phyloP scores from a whole-genome alignment of 441 rosid genomes.

The Erodium trifolium region DNA sequence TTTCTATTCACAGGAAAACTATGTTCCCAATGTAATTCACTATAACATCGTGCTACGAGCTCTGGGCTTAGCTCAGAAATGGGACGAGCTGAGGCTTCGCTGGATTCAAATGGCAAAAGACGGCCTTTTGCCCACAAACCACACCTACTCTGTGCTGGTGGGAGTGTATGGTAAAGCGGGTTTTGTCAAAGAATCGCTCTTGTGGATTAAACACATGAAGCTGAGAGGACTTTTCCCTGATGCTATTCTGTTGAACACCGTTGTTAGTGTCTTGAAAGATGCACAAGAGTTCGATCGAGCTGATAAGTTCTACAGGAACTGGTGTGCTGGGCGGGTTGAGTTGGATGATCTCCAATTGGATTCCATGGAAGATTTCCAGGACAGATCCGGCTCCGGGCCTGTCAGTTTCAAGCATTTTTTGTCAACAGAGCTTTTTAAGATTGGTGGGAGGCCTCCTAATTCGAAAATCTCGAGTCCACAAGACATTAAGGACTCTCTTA shows the following conservation, averaged over 20 bases:
- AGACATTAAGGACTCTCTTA: conserved; percentile 28
- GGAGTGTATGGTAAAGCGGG: conserved; percentile 90
- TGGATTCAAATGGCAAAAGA: conserved; percentile 82
- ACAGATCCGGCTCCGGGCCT: conserved; percentile 37
- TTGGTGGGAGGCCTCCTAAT: conserved; percentile 50
- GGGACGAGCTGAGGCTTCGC: conserved; percentile 75
- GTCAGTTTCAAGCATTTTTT: conserved; percentile 68
- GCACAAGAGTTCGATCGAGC: conserved; percentile 62
- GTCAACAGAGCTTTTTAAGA: conserved; percentile 72
- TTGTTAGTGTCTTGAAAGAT: conserved; percentile 67
- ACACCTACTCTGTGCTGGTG: conserved; percentile 75
- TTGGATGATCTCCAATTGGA: conserved; percentile 55
- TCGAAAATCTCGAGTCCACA: conserved; percentile 24
- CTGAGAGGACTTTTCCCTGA: conserved; percentile 64
- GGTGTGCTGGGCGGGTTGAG: conserved; percentile 58
- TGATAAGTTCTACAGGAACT: conserved; percentile 63
- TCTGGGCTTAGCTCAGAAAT: conserved; percentile 66
- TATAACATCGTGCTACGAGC: conserved; percentile 75
- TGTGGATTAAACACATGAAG: conserved; percentile 87
- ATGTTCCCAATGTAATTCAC: conserved; percentile 68
- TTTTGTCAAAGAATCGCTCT: conserved; percentile 63
- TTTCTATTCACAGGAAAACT: conserved; percentile 52
- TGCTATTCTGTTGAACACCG: conserved; percentile 73
- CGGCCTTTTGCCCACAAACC: conserved; percentile 58
- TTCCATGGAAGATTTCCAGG: conserved; percentile 24